Conservation (phyloP, 75 land plant species). For the Chamaecyparis obtusa region DNA sequence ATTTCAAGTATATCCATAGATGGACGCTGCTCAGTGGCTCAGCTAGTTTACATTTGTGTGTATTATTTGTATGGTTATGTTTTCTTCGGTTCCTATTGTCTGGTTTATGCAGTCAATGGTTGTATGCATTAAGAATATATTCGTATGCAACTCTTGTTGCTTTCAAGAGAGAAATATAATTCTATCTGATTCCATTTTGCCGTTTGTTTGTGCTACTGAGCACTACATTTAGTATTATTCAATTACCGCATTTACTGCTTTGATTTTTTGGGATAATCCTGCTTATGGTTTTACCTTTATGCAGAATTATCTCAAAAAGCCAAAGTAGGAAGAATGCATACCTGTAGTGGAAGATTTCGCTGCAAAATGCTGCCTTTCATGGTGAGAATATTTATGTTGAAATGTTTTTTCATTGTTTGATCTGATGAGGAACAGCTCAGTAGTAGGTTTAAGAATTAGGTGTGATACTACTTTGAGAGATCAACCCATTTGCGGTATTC, state of each 20-base stretch:
- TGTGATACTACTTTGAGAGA: neutral
- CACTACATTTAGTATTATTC: neutral
- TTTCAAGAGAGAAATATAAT: neutral
- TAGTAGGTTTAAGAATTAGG: neutral
- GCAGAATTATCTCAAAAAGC: slow-evolving; percentile 1
- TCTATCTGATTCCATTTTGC: neutral
- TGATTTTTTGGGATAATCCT: neutral
- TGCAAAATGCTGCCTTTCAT: neutral
- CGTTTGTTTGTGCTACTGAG: neutral
- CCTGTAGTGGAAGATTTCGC: neutral
- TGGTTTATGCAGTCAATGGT: neutral
- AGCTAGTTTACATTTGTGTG: neutral
- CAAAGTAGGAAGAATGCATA: neutral
- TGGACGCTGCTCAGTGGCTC: neutral
- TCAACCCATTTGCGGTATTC: neutral
- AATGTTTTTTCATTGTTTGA: neutral
- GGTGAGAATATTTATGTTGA: neutral
- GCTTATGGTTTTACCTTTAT: neutral
- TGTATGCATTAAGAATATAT: neutral
- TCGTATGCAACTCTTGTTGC: neutral
- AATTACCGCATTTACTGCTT: neutral
- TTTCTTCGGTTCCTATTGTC: neutral
- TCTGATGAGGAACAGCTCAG: neutral
- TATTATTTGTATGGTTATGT: neutral
- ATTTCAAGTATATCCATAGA: neutral